These are phyloP conservation scores for Tolypocladium tropicale DNA, from an alignment of 2,329 filamentous ascomycete species.

Conservation along the genomic window DNA sequence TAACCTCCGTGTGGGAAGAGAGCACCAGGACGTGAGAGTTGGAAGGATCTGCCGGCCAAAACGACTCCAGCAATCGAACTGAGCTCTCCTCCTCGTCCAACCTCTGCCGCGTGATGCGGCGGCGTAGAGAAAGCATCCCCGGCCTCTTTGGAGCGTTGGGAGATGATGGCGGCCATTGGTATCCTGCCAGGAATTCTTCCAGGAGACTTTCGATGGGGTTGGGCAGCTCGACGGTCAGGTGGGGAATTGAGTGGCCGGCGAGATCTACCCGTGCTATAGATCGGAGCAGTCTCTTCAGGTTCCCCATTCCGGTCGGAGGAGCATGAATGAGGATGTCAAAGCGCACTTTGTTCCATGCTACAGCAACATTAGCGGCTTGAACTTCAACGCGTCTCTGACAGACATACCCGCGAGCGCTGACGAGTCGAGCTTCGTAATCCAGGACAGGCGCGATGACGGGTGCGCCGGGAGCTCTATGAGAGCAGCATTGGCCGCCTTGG, in stretches of 20 bases:
- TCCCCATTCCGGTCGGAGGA: constrained; percentile 58
- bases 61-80: constrained; percentile 71
- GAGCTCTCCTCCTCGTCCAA: constrained; percentile 61
- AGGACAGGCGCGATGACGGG: constrained; percentile 54
- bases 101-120: constrained; percentile 54
- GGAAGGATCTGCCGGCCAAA: constrained; percentile 60
- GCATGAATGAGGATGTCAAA: constrained; percentile 82
- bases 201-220: constrained; percentile 55
- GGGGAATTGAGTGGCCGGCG: constrained; percentile 55
- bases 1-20: constrained; percentile 70
- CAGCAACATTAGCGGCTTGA: constrained; percentile 4
- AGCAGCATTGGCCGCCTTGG: constrained; percentile 41
- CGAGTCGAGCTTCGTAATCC: constrained; percentile 71
- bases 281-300: constrained; percentile 63
- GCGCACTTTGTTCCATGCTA: constrained; percentile 67
- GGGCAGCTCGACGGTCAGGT: constrained; percentile 78
- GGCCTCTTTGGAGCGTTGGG: constrained; percentile 27
- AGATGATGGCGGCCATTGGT: constrained; percentile 53
- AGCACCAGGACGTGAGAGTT: constrained; percentile 74
- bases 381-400: constrained; percentile 7
- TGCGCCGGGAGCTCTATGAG: constrained; percentile 65
- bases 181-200: constrained; percentile 49
- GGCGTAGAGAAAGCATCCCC: constrained; percentile 59
- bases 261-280: constrained; percentile 72
- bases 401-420: constrained; percentile 52